Evolutionary conservation across 495 filamentous ascomycete genomes (phyloP), one percentile per base, ranked within the genome.

Genomic region (Pseudoneurospora amorphoporcata): DNA sequence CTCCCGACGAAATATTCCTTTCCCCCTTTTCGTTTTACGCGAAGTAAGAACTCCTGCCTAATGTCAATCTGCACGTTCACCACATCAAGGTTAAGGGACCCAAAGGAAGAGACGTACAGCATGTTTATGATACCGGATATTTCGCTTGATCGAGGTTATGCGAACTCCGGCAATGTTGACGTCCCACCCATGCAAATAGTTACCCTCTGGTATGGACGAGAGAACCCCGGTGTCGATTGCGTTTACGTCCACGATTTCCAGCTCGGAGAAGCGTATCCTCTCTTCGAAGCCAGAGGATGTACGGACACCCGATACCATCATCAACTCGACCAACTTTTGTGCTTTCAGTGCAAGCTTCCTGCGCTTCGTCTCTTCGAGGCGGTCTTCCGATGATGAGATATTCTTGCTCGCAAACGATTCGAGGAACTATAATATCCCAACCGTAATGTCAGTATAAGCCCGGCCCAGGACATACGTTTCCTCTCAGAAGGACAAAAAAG

Each of bases 281-380:
- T 99, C 95, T 81, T 99, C 95, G 77, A 98, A 99, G 3, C 95
- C 95, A 19, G 94, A 97, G 17, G 95, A 94, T 3, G 95, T 99
- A 29, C 92, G 94, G 68, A 99, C 90, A 5, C 96, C 95, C 4
- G 94, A 97, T 19, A 98, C 96, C 94, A 99, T 97, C 95, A 99
- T 98, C 72, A 99, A 84, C 83, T 98, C 95, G 39, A 99, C 91
- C 69, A 99, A 82, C 85, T 99, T 99, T 79, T 94, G 90, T 39
- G 92, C 92, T 86, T 99, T 99, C 71, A 91, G 83, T 0, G 96
- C 94, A 70, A 99, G 82, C 82, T 98, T 98, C 78, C 90, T 86
- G 58, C 95, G 87, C 86, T 99, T 99, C 3, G 96, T 98, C 80
- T 98, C 93, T 80, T 99, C 95, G 68, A 98, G 82, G 9, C 95